These are phyloP conservation scores for Cyphellophora europaea DNA, from an alignment of 2,329 filamentous ascomycete genomes.

Conservation along the genomic window DNA sequence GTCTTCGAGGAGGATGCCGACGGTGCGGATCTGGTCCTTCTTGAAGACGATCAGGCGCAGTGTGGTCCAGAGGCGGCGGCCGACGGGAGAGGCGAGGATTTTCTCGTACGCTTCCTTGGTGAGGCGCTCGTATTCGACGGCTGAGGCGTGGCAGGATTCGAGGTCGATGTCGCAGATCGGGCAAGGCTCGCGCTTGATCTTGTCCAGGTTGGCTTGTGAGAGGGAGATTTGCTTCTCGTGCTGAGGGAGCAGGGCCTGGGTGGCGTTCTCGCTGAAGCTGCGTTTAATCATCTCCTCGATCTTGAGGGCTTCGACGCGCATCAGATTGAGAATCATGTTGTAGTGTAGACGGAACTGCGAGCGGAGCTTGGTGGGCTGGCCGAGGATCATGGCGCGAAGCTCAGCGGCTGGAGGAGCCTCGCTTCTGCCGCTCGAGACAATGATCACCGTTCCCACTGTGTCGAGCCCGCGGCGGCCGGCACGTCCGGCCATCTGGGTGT, in stretches of 20 bases:
- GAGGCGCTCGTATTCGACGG: conserved; percentile 69
- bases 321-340: conserved; percentile 96
- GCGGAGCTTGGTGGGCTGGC: conserved; percentile 85
- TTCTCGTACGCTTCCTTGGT: conserved; percentile 71
- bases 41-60: conserved; percentile 77
- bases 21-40: conserved; percentile 69
- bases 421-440: conserved; percentile 70
- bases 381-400: conserved; percentile 87
- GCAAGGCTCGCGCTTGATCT: conserved; percentile 80
- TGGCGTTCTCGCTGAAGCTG: conserved; percentile 96
- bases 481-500: conserved; percentile 96
- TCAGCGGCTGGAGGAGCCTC: conserved; percentile 80
- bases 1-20: conserved; percentile 70
- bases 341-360: conserved; percentile 97
- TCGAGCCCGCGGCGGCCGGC: conserved; percentile 89
- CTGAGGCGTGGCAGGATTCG: conserved; percentile 69
- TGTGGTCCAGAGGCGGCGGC: conserved; percentile 66
- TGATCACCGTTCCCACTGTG: conserved; percentile 86
- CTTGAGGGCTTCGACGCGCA: conserved; percentile 91
- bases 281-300: conserved; percentile 99
- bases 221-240: conserved; percentile 91
- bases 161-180: conserved; percentile 71
- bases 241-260: conserved; percentile 84
- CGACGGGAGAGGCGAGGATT: conserved; percentile 70
- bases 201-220: conserved; percentile 83